Base-by-base conservation (phyloP, 192 early-diverging fungal genomes). In the Mortierella alpina region DNA sequence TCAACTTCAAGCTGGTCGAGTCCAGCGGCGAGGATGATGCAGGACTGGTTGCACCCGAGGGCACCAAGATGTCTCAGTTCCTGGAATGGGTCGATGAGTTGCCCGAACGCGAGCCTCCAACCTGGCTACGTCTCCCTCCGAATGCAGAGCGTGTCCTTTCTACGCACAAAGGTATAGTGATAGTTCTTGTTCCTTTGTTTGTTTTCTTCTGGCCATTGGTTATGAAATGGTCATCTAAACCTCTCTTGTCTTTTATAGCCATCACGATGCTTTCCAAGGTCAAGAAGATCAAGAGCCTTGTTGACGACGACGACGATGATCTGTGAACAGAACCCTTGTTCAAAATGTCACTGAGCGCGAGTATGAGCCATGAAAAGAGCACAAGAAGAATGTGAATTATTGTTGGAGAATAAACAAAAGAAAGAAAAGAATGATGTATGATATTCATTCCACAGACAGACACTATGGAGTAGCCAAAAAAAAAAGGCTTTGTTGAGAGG, bases 111-210 rank as follows among this genome's bases (percentile, higher is more conserved):
- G 94, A 99, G 83, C 96, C 98, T 22, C 98, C 98, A 15, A 91
- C 94, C 7, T 99, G 98, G 98, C 86, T 99, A 47, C 96, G 98
- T 10, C 88, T 99, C 59, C 97, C 97, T 22, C 72, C 88, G 7
- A 96, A 96, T 72, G 96, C 98, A 14, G 98, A 99, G 82, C 92
- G 89, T 59, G 91, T 99, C 51, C 85, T 98, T 44, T 88, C 95
- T 65, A 91, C 92, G 23, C 86, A 88, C 44, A 95, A 95, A 83
- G 96, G 95, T 92, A 81, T 54, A 31, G 17, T 2, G 66, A 68
- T 59, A 7, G 40, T 47, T 44, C 20, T 23, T 58, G 17, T 61
- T 15, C 54, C 40, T 51, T 23, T 44, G 52, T 15, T 69, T 57
- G 20, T 46, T 70, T n/a, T 51, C 31, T 23, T 42, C 20, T 15